A percentile compares a stretch with the other conserved stretches of the same genome.
Evolutionary conservation across 2,329 filamentous ascomycete genomes (phyloP).

Genomic region (Fusarium nematophilum): DNA sequence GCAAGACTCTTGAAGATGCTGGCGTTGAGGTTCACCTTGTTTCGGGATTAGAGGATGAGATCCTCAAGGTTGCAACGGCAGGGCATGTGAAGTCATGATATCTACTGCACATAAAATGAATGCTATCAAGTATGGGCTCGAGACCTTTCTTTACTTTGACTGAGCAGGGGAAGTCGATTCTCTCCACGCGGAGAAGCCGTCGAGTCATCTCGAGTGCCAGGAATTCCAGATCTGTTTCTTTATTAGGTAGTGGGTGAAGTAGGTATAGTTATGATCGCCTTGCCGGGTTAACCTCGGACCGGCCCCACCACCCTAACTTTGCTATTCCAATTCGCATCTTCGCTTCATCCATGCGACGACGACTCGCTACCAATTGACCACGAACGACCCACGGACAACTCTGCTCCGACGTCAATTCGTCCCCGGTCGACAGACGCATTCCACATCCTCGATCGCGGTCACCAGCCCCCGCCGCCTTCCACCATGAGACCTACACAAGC

Average conservation of each 20-base stretch:
- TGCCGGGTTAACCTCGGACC: too few relatives aligned
- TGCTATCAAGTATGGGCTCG: not conserved
- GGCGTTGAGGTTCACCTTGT: slow-evolving; percentile 82
- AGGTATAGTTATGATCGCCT: too few relatives aligned
- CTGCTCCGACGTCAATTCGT: slow-evolving; percentile 8
- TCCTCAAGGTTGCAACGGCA: slow-evolving; percentile 83
- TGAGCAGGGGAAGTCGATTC: too few relatives aligned
- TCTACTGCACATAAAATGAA: too few relatives aligned
- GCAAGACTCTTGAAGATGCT: slow-evolving; percentile 73
- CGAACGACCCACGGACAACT: slow-evolving; percentile 5
- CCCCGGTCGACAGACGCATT: slow-evolving; percentile 6
- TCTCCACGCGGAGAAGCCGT: too few relatives aligned
- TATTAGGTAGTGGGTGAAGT: too few relatives aligned
- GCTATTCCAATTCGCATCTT: too few relatives aligned
- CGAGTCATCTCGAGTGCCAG: too few relatives aligned
- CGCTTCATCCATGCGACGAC: not conserved
- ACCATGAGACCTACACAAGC: slow-evolving; percentile 75
- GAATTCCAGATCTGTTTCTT: too few relatives aligned
- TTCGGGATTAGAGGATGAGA: slow-evolving; percentile 80
- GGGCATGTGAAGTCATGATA: slow-evolving; percentile 71
- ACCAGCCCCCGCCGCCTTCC: not conserved
- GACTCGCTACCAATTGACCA: slow-evolving; percentile 20
- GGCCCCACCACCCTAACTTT: too few relatives aligned
- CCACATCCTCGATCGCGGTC: not conserved
- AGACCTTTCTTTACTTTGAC: too few relatives aligned